Conservation (phyloP, 2,329 filamentous ascomycete species). For the Diaporthe eres region DNA sequence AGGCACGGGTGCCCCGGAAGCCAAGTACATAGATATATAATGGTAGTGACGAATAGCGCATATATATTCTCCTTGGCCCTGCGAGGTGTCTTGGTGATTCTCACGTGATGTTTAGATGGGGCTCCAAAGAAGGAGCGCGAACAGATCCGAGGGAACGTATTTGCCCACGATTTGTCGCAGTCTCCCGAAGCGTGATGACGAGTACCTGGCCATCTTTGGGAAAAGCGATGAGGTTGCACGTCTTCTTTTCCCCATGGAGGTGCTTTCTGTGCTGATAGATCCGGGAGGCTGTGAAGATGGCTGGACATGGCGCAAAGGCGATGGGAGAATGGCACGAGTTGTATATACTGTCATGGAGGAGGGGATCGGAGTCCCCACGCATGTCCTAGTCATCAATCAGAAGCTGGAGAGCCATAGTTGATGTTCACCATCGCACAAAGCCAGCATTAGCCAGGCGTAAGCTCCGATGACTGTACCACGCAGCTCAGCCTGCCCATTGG, state of each 20-base stretch:
- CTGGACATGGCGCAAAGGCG: constrained; percentile 8
- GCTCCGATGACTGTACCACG: constrained; percentile 24
- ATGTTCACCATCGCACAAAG: constrained; percentile 23
- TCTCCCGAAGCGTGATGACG: constrained; percentile 28
- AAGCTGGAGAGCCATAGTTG: neutral
- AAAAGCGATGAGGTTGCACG: neutral
- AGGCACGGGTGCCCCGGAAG: constrained; percentile 9
- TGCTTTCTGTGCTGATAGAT: constrained; percentile 7
- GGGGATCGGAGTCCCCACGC: constrained; percentile 32
- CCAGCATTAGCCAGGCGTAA: constrained; percentile 18
- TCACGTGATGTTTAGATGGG: constrained; percentile 22
- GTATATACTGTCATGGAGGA: constrained; percentile 11
- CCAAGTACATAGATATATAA: constrained; percentile 19
- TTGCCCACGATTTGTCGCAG: constrained; percentile 20
- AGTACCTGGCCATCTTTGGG: constrained; percentile 8
- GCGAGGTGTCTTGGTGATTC: neutral
- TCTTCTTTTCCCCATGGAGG: neutral
- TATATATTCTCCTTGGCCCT: neutral
- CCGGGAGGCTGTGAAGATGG: neutral
- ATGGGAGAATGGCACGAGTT: neutral
- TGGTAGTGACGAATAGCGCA: neutral
- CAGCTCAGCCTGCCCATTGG: constrained; percentile 26
- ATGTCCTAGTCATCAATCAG: constrained; percentile 4
- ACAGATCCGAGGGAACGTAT: constrained; percentile 23
- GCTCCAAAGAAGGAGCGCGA: constrained; percentile 37